Evolutionary conservation across 768 basidiomycete genomes (phyloP), one percentile per base, ranked within the genome.

Genomic region (Mycena galericulata): DNA sequence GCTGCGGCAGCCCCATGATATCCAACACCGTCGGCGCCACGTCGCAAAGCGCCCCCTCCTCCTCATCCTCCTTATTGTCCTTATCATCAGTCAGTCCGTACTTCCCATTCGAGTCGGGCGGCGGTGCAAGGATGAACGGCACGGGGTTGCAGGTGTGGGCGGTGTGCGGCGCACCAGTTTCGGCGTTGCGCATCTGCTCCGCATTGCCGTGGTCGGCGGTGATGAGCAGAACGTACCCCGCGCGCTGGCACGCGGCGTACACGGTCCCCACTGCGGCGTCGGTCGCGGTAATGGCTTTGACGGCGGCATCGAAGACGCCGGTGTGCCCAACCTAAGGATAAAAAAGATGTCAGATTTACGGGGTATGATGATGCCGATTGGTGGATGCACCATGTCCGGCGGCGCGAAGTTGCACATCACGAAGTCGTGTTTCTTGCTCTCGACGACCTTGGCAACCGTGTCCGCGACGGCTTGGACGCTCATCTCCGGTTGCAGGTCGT

Each of bases 341-440:
- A 15, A n/a, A 14, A 54, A 17, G 17, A 32, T 47, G 26, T 29
- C 14, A 30, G 12, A n/a, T 20, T 17, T 30, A 60, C 45, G 46
- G 40, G 26, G 27, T 38, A 43, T 49, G 34, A 38, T 34, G 22
- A 34, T 60, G 57, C 53, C 45, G 40, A n/a, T n/a, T n/a, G 30
- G 18, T 47, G 55, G 46, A 76, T 80, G 41, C 53, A 92, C 96
- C 96, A 98, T 97, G 76, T 98, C 96, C 5, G 96, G 96, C 38
- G 96, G 96, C 4, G 96, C 96, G 79, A 97, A 98, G 82, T 97
- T 98, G 84, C 95, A 97, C 96, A 98, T 98, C 65, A 98, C 88
- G 75, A 98, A 98, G 47, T 97, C 93, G 75, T 94, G 87, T 50
- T 90, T 84, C 62, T 84, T 80, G 72, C 83, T 82, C 75, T 86